Percentiles rank a stretch among this genome's conserved stretches.
Conservation (phyloP, 257 asterid species). For the Solanum bulbocastanum region DNA sequence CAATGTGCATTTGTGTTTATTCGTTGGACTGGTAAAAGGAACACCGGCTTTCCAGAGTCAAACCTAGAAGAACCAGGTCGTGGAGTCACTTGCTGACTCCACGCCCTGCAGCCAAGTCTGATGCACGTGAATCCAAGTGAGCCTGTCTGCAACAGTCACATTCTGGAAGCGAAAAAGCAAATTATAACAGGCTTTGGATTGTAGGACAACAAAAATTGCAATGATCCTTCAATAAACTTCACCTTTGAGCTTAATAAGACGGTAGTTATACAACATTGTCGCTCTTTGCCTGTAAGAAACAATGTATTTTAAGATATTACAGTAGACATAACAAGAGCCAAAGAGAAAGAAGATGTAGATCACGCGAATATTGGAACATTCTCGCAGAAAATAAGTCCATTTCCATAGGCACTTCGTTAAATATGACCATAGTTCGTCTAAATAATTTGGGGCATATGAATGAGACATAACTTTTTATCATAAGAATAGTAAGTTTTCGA, state of each 20-base stretch:
- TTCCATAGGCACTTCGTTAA: background rate
- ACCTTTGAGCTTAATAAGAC: constrained; percentile 71
- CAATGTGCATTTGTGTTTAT: background rate
- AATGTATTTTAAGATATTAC: constrained; percentile 11
- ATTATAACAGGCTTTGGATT: background rate
- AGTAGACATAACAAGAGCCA: constrained; percentile 43
- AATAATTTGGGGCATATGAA: background rate
- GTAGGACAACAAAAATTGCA: background rate
- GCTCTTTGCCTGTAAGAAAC: constrained; percentile 45
- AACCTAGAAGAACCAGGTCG: constrained; percentile 38
- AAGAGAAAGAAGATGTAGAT: constrained; percentile 25
- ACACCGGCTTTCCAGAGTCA: background rate
- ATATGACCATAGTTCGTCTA: background rate
- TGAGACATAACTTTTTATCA: background rate
- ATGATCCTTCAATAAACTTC: constrained; percentile 3
- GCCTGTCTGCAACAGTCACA: constrained; percentile 54
- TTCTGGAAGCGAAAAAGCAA: constrained; percentile 27
- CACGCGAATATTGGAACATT: background rate
- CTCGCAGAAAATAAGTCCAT: background rate
- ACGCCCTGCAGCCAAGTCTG: constrained; percentile 74
- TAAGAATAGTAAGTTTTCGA: too few species aligned
- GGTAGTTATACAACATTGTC: constrained; percentile 43
- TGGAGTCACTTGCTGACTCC: constrained; percentile 7
- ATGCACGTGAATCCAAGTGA: constrained; percentile 64
- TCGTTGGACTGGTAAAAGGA: background rate